Evolutionary conservation across 1,284 basidiomycete species (phyloP).

Genomic region (Somion occarium): DNA sequence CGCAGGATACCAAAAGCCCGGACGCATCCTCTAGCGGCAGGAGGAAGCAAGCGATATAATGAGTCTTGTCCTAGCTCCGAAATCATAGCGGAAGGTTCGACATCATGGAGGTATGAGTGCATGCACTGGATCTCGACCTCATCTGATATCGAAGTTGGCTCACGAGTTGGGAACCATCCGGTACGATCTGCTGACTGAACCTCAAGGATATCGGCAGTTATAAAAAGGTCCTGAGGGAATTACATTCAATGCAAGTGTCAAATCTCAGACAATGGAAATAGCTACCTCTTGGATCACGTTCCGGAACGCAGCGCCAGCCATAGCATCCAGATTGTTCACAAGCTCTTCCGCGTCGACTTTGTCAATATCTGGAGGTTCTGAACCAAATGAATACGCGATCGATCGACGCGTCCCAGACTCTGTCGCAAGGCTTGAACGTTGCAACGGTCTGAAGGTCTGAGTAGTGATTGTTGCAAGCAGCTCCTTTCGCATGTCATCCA

Average conservation of each 20-base stretch:
- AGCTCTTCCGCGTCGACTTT: constrained; percentile 60
- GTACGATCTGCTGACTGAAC: constrained; percentile 71
- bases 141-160: constrained; percentile 47
- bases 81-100: constrained; percentile 65
- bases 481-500: constrained; percentile 39
- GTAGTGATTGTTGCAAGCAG: constrained; percentile 46
- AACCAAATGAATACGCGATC: constrained; percentile 38
- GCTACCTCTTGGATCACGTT: constrained; percentile 72
- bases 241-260: constrained; percentile 6
- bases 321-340: constrained; percentile 68
- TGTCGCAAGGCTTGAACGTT: constrained; percentile 20
- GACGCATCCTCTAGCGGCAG: constrained; percentile 66
- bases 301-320: constrained; percentile 66
- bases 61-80: constrained; percentile 64
- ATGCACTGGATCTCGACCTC: constrained; percentile 71
- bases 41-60: constrained; percentile 68
- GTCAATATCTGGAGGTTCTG: constrained; percentile 64
- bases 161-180: constrained; percentile 68
- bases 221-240: constrained; percentile 56
- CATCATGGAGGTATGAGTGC: constrained; percentile 62
- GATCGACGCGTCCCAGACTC: constrained; percentile 24
- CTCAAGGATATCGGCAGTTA: constrained; percentile 71
- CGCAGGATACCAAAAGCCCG: constrained; percentile 69
- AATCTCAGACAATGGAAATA: background rate
- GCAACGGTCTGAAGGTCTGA: constrained; percentile 58